Evolutionary conservation across 768 basidiomycete species (phyloP), one percentile per base, ranked within the genome.

Genomic region (Mycena olivaceomarginata): DNA sequence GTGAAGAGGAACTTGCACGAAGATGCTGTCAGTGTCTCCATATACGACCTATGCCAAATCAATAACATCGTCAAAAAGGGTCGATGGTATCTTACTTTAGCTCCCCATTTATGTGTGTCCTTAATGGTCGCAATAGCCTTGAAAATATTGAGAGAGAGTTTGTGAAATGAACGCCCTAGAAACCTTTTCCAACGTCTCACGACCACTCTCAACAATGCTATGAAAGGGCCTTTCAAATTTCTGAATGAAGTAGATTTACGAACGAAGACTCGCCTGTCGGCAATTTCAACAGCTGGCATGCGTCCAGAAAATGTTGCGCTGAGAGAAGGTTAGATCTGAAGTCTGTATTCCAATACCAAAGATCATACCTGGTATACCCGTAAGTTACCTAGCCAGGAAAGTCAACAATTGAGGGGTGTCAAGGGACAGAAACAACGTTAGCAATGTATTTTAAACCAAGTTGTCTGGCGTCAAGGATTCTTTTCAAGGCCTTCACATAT

Each of bases 211-310:
- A 0, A 99, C 98, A 80, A 99, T 99, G 72, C 97, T 79, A 16
- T 20, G 18, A 16, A 25, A 3, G 31, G 31, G 41, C 37, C 4
- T 15, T 2, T 70, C 4, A 63, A 40, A 22, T 40, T 0, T 45
- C 56, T 25, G 60, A 31, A 43, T 10, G 18, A 11, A 40, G 6
- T n/a, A 63, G n/a, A 43, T 43, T 22, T 37, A 4, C 9, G 18
- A 62, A 46, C 22, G n/a, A 20, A 56, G 22, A 59, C 68, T 22
- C n/a, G 64, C 78, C 75, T 97, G 81, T 99, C 98, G 0, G 98
- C 98, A 53, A 99, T 97, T 84, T 99, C 98, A 22, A 99, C 98
- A 12, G 96, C 97, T 31, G 98, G 98, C 98, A 99, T 99, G 64
- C 98, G 90, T 3, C 98, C 98, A 18, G 98, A 99, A 82, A 93